Conservation (phyloP, 164 flowering plant species). For the Aristolochia californica region DNA sequence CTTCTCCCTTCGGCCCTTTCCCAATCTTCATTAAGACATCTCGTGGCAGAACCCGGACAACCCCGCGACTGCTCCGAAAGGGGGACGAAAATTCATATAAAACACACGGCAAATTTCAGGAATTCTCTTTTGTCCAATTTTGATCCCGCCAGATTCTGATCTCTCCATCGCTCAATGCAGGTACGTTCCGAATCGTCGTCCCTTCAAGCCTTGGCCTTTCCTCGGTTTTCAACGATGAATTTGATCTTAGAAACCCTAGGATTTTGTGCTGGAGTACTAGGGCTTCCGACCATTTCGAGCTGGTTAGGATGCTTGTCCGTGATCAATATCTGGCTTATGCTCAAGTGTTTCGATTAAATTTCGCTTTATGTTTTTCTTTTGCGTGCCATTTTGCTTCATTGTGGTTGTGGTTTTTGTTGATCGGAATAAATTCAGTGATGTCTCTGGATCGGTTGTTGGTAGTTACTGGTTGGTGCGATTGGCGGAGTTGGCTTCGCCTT, state of each 20-base stretch:
- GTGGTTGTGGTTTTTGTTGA: too few relatives aligned
- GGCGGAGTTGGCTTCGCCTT: neutral
- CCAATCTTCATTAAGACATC: neutral
- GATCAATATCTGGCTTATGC: too few relatives aligned
- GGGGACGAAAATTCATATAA: neutral
- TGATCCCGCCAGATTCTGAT: neutral
- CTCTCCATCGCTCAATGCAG: neutral
- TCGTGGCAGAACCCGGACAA: neutral
- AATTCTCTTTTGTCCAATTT: neutral
- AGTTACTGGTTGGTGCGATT: too few relatives aligned
- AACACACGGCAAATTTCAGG: neutral
- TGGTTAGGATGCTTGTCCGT: neutral
- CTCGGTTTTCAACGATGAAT: neutral
- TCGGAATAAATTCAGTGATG: too few relatives aligned
- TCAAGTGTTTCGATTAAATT: neutral
- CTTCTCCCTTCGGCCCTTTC: neutral
- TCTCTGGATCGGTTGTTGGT: too few relatives aligned
- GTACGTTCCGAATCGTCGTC: neutral
- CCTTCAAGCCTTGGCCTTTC: neutral
- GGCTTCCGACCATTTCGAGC: neutral
- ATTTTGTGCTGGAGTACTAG: neutral
- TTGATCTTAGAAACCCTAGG: neutral
- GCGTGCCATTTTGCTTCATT: neutral
- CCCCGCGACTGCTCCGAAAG: conserved; percentile 2
- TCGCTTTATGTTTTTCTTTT: neutral